Conservation (phyloP, 768 basidiomycete genomes). For the Termitomyces titanicus region DNA sequence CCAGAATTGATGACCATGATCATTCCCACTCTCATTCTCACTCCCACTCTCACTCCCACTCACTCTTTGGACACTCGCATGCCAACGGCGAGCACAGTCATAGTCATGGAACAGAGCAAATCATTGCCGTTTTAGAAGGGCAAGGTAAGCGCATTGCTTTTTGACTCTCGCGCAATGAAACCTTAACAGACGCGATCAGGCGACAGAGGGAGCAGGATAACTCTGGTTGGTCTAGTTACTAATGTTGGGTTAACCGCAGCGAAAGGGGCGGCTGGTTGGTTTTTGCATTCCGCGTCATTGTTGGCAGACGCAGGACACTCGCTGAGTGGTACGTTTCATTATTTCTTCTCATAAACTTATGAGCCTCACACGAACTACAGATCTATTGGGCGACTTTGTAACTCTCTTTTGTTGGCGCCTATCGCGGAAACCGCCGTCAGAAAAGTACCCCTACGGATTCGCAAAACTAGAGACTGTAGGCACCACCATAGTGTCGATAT, state of each 20-base stretch:
- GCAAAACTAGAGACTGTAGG: conserved; percentile 96
- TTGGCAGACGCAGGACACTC: conserved; percentile 95
- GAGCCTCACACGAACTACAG: conserved; percentile 29
- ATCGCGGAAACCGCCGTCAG: conserved; percentile 77
- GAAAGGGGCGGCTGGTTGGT: conserved; percentile 89
- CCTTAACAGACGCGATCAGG: conserved; percentile 35
- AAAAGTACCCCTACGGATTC: conserved; percentile 81
- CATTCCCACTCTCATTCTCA: conserved; percentile 50
- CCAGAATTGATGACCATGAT: conserved; percentile 13
- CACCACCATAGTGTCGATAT: conserved; percentile 83
- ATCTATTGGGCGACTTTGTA: conserved; percentile 88
- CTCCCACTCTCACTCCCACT: conserved; percentile 53
- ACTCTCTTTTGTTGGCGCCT: conserved; percentile 87
- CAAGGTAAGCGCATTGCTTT: conserved; percentile 43
- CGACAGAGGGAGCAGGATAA: conserved; percentile 81
- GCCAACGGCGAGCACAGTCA: conserved; percentile 57
- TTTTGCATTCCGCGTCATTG: conserved; percentile 85
- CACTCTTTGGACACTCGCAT: conserved; percentile 63
- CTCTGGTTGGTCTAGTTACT: conserved; percentile 76
- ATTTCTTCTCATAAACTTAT: neutral
- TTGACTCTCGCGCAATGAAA: neutral
- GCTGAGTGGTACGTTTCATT: conserved; percentile 60
- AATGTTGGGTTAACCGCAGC: conserved; percentile 79
- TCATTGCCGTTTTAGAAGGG: conserved; percentile 66
- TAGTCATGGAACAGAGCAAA: conserved; percentile 58